Evolutionary conservation across 768 basidiomycete species (phyloP), one percentile per base, ranked within the genome.

Genomic region (Suillus luteus): DNA sequence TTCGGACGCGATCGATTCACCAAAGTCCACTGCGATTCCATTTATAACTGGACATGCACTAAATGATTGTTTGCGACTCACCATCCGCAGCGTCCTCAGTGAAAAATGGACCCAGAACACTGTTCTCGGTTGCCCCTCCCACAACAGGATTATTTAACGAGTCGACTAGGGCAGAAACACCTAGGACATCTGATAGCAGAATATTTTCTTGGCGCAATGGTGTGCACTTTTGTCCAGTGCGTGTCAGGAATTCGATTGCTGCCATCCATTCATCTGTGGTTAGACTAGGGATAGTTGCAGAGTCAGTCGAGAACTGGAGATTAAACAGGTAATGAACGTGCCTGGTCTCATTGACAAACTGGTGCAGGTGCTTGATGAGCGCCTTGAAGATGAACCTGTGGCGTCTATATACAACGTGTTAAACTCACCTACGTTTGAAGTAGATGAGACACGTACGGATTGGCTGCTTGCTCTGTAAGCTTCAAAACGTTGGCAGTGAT

Each of bases 211-310:
- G 85, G 38, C 86, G 85, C 59, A 91, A 73, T 40, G 86, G 83
- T 0, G 88, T 86, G 73, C 87, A 92, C 64, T 76, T 91, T 74
- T 95, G 80, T 8, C 93, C 93, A 0, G 83, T 84, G 9, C 80
- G 78, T 0, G 93, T 95, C 64, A 95, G 77, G 76, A 95, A 95
- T 63, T 90, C 73, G 68, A 95, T 88, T 1, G 91, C 80, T 19
- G 82, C 74, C 89, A 88, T 88, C 93, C 93, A 95, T 79, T 95
- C 93, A 2, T 93, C 89, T 1, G 86, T 90, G 19, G 92, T 92
- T 59, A 95, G 75, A 63, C 83, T 85, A 48, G 10, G 19, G 6
- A 54, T 41, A 8, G 66, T n/a, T 19, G 58, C 38, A 12, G n/a
- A 55, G 55, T 27, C 5, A 58, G 24, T 43, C 27, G 7, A 33